Conservation (phyloP, 2,329 filamentous ascomycete genomes). For the Peltaster fructicola region DNA sequence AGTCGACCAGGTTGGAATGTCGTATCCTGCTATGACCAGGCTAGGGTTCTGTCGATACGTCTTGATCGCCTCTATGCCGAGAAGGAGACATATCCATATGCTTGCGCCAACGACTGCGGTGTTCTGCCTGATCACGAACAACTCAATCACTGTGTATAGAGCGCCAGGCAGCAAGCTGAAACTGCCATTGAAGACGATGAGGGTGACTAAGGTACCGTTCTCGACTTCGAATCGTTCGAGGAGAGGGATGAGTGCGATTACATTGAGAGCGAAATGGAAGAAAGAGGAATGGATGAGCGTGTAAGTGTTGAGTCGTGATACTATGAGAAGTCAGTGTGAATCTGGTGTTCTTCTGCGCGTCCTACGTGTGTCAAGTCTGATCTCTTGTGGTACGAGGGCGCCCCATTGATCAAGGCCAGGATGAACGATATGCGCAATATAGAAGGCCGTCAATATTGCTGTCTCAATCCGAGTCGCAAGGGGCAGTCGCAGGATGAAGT, state of each 20-base stretch:
- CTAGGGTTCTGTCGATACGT: slow-evolving; percentile 68
- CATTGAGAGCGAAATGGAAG: slow-evolving; percentile 64
- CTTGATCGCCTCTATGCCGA: slow-evolving; percentile 71
- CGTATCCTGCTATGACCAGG: slow-evolving; percentile 44
- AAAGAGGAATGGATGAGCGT: slow-evolving; percentile 70
- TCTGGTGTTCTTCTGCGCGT: slow-evolving; percentile 8
- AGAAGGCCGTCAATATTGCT: slow-evolving; percentile 48
- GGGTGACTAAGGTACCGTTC: slow-evolving; percentile 74
- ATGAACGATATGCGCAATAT: slow-evolving; percentile 49
- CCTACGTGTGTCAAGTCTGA: slow-evolving; percentile 54
- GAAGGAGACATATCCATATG: slow-evolving; percentile 80
- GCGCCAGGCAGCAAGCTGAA: slow-evolving; percentile 50
- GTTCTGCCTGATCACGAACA: slow-evolving; percentile 51
- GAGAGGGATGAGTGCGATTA: slow-evolving; percentile 66
- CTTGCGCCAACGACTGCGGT: slow-evolving; percentile 68
- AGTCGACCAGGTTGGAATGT: slow-evolving; percentile 84
- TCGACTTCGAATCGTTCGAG: slow-evolving; percentile 87
- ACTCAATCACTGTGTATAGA: slow-evolving; percentile 65
- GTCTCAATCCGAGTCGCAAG: slow-evolving; percentile 64
- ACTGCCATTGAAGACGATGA: slow-evolving; percentile 71
- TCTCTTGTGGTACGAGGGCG: slow-evolving; percentile 57
- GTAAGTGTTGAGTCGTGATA: slow-evolving; percentile 86
- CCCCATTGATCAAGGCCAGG: slow-evolving; percentile 65
- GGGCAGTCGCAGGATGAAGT: slow-evolving; percentile 70
- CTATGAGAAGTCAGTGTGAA: slow-evolving; percentile 28